These are phyloP conservation scores for Fusarium liriodendri DNA, from an alignment of 2,329 filamentous ascomycete species.

Conservation along the genomic window DNA sequence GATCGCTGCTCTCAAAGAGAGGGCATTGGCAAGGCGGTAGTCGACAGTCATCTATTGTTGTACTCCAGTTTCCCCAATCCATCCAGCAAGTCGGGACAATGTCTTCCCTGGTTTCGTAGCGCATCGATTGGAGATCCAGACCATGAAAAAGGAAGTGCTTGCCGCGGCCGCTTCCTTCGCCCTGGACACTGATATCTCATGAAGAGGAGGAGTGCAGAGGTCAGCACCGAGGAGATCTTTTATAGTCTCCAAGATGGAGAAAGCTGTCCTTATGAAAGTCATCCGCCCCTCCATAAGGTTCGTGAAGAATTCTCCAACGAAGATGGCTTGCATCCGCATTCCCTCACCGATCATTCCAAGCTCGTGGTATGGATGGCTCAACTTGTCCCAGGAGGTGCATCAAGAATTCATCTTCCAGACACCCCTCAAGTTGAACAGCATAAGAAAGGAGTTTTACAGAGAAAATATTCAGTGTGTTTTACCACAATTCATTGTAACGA, in stretches of 20 bases:
- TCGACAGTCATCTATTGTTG: neutral
- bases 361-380: conserved; percentile 34
- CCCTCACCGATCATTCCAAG: conserved; percentile 34
- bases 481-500: neutral
- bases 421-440: conserved; percentile 15
- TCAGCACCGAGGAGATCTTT: conserved; percentile 11
- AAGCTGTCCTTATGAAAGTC: conserved; percentile 14
- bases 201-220: neutral
- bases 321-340: conserved; percentile 38
- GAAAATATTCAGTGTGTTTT: neutral
- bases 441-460: neutral
- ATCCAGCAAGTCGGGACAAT: neutral
- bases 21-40: neutral
- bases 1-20: neutral
- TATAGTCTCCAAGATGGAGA: conserved; percentile 17
- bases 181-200: neutral
- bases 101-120: neutral
- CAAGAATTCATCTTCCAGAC: conserved; percentile 25
- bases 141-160: neutral
- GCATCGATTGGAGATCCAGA: neutral
- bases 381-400: conserved; percentile 24
- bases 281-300: conserved; percentile 31
- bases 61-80: neutral
- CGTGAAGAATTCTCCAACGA: conserved; percentile 34
- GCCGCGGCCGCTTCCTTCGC: too few species aligned